Percentiles rank a stretch among this genome's conserved stretches.
Evolutionary conservation across 208 protist species (phyloP).

Genomic region (Vickermania ingenoplastis): DNA sequence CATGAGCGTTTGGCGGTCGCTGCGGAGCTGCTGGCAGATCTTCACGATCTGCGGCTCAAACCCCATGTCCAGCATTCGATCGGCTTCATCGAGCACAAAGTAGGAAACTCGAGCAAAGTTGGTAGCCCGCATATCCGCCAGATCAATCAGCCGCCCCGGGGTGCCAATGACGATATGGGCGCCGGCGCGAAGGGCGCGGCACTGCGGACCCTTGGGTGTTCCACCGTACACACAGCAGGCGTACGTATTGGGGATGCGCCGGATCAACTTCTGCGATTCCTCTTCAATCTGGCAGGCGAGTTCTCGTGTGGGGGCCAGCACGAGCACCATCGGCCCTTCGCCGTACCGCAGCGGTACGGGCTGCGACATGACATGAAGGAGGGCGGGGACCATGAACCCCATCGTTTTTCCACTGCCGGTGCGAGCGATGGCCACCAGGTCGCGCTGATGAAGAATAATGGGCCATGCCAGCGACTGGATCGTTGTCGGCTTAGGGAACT

Average conservation of each 20-base stretch:
- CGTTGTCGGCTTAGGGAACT: conserved; percentile 64
- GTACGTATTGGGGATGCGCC: conserved; percentile 46
- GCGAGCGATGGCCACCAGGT: conserved; percentile 84
- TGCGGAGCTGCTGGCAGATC: conserved; percentile 91
- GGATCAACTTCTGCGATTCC: conserved; percentile 71
- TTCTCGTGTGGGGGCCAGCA: conserved; percentile 87
- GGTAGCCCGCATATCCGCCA: conserved; percentile 83
- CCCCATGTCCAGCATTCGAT: conserved; percentile 98
- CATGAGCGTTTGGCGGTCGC: conserved; percentile 96
- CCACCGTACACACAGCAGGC: conserved; percentile 82
- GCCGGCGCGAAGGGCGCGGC: conserved; percentile 54
- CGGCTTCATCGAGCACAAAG: conserved; percentile 97
- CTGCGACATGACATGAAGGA: conserved; percentile 87
- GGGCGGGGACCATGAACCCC: conserved; percentile 86
- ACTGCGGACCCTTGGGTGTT: conserved; percentile 64
- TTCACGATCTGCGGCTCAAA: conserved; percentile 97
- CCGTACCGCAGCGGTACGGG: conserved; percentile 56
- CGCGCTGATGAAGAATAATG: conserved; percentile 72
- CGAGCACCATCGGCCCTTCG: conserved; percentile 83
- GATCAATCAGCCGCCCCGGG: conserved; percentile 95
- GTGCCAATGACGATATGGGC: conserved; percentile 91
- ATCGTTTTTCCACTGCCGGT: conserved; percentile 91
- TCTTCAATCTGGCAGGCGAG: conserved; percentile 88
- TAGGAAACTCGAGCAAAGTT: conserved; percentile 96
- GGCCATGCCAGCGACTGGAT: conserved; percentile 91